Percentiles rank a stretch among this genome's conserved stretches.
phyloP scores from a whole-genome alignment of 2,329 filamentous ascomycete species.

The Xylariaceae sp. region DNA sequence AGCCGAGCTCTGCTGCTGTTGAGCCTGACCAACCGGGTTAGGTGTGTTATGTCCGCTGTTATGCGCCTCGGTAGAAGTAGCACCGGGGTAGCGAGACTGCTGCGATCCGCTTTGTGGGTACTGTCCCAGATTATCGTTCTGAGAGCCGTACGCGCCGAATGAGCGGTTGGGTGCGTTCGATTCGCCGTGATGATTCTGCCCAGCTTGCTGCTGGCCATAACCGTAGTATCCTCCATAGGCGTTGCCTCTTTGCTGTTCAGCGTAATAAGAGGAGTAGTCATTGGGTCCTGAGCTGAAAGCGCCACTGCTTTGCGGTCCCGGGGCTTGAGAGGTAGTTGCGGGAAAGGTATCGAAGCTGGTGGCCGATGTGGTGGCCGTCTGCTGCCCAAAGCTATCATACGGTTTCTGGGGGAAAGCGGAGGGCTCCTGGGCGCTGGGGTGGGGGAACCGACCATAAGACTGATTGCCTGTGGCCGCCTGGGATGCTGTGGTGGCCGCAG shows the following conservation, averaged over 20 bases:
- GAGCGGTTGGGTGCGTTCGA: slow-evolving; percentile 70
- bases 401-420: slow-evolving; percentile 69
- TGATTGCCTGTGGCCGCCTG: slow-evolving; percentile 57
- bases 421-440: slow-evolving; percentile 59
- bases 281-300: slow-evolving; percentile 71
- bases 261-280: slow-evolving; percentile 84
- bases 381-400: slow-evolving; percentile 83
- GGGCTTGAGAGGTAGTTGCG: slow-evolving; percentile 55
- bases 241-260: slow-evolving; percentile 71
- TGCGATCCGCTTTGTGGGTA: slow-evolving; percentile 75
- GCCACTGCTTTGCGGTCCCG: slow-evolving; percentile 58
- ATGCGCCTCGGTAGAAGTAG: slow-evolving; percentile 64
- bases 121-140: slow-evolving; percentile 62
- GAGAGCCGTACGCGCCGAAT: slow-evolving; percentile 71
- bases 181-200: slow-evolving; percentile 71
- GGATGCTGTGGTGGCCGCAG: slow-evolving; percentile 38
- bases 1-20: slow-evolving; percentile 42
- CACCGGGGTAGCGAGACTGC: slow-evolving; percentile 58
- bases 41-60: slow-evolving; percentile 90
- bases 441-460: slow-evolving; percentile 69
- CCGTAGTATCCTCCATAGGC: slow-evolving; percentile 76
- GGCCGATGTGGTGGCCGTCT: slow-evolving; percentile 45
- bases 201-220: slow-evolving; percentile 52
- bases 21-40: slow-evolving; percentile 66
- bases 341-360: slow-evolving; percentile 57